Percentiles rank a stretch among this genome's conserved stretches.
phyloP scores from a whole-genome alignment of 1,284 basidiomycete genomes.

The Veloboletus limbatus region DNA sequence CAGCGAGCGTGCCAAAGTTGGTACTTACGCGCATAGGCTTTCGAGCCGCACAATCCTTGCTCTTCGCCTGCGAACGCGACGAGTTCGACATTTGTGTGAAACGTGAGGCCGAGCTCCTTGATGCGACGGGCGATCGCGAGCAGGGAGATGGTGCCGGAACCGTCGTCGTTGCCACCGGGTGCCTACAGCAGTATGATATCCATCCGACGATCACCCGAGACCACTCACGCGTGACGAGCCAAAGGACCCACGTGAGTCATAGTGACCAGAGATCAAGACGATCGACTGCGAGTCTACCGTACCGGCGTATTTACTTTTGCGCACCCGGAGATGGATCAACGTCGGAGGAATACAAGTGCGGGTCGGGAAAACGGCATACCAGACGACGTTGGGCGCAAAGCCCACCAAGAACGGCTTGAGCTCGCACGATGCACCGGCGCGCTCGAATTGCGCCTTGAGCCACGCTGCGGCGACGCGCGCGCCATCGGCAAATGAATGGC shows the following conservation, averaged over 20 bases:
- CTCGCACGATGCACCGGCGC: conserved; percentile 69
- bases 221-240: conserved; percentile 43
- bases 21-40: conserved; percentile 61
- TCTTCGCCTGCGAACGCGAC: conserved; percentile 72
- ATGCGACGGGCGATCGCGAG: conserved; percentile 77
- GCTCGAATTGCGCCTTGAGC: conserved; percentile 70
- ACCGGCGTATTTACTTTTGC: conserved; percentile 51
- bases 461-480: conserved; percentile 69
- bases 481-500: conserved; percentile 77
- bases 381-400: conserved; percentile 83
- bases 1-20: too few species aligned
- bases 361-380: conserved; percentile 41
- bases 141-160: conserved; percentile 71
- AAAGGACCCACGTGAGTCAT: conserved; percentile 85
- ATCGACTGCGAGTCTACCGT: conserved; percentile 45
- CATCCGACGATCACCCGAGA: neutral
- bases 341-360: too few species aligned
- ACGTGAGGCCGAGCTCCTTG: conserved; percentile 54
- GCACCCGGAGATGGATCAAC: neutral
- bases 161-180: conserved; percentile 72
- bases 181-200: conserved; percentile 22
- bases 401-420: conserved; percentile 63
- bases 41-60: conserved; percentile 66
- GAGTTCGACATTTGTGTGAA: conserved; percentile 67
- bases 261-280: conserved; percentile 77